Conservation (phyloP, 2,329 filamentous ascomycete species). For the Penicillium freii region DNA sequence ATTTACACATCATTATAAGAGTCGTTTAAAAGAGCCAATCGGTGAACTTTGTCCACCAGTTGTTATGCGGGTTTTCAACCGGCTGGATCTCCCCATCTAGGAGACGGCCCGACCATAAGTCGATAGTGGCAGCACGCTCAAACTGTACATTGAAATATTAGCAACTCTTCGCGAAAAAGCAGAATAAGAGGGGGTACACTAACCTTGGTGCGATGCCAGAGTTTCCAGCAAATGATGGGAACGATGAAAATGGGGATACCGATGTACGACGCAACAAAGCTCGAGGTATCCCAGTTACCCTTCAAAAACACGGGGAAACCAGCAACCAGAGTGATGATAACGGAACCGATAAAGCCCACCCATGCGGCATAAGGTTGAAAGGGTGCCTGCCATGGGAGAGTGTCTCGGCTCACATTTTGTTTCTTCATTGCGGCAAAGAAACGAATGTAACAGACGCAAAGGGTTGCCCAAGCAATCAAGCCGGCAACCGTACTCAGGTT, state of each 20-base stretch:
- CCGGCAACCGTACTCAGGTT: constrained; percentile 49
- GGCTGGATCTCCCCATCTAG: constrained; percentile 31
- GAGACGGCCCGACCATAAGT: constrained; percentile 35
- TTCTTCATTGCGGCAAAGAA: constrained; percentile 50
- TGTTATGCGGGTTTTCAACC: constrained; percentile 16
- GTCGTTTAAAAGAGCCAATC: constrained; percentile 29
- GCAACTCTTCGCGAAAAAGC: neutral
- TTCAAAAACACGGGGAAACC: constrained; percentile 57
- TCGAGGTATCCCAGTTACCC: constrained; percentile 33
- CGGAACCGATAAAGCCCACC: constrained; percentile 56
- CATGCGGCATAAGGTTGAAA: constrained; percentile 64
- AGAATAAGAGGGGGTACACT: constrained; percentile 10
- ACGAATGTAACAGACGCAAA: constrained; percentile 48
- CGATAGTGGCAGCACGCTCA: constrained; percentile 27
- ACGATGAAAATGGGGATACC: constrained; percentile 45
- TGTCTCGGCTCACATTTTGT: constrained; percentile 38
- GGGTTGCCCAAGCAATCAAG: constrained; percentile 51
- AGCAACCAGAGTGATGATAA: constrained; percentile 63
- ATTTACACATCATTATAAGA: constrained; percentile 17
- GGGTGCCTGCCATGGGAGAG: constrained; percentile 50
- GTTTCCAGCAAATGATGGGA: constrained; percentile 46
- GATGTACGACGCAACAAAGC: constrained; percentile 43
- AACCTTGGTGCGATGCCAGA: constrained; percentile 40
- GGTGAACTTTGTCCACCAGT: constrained; percentile 23
- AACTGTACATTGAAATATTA: constrained; percentile 16